Evolutionary conservation across 176 grass and related monocot species (phyloP), one percentile per base, ranked within the genome.

Genomic region (Echinochloa phyllopogon): DNA sequence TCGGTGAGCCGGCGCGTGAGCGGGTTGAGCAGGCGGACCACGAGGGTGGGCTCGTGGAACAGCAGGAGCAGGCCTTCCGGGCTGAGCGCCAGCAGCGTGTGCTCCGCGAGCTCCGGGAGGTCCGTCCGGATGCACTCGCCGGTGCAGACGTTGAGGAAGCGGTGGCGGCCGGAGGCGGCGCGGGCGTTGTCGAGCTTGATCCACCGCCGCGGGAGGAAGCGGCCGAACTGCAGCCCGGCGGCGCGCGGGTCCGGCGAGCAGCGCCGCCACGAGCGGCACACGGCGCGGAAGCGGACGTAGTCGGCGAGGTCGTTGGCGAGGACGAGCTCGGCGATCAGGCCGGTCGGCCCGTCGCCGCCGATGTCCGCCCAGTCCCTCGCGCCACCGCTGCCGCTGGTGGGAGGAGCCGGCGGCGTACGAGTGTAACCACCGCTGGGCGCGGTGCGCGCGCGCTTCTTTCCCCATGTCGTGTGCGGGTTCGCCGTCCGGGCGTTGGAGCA

Each of bases 341-440:
- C 44, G 44, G 6, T 0, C 16, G 51, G 51, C 1, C 21, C 56
- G 0, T 8, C 56, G 2, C 50, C 50, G 13, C 50, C 12, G 0
- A 18, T 5, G 51, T 18, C 4, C 17, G 20, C 56, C 56, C 56
- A 23, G 56, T 55, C 14, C 51, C 51, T 55, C 6, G 77, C 5
- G 93, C 78, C 49, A 90, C 43, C 1, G 85, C 72, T n/a, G 27
- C 85, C 87, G 3, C 89, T 94, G 1, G 90, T 82, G 1, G 74
- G 4, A 94, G 89, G 27, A 87, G 88, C 24, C 89, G 4, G 18
- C 18, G 53, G 0, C 53, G 53, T 8, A 2, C 6, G 4, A n/a
- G n/a, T n/a, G n/a, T n/a, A n/a, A n/a, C n/a, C n/a, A 20, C 18
- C 52, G 17, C 52, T 4, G 17, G 18, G 52, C 52, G 11, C 55